These are phyloP conservation scores for Rutstroemia sp. DNA, from an alignment of 2,329 filamentous ascomycete species.

Conservation along the genomic window DNA sequence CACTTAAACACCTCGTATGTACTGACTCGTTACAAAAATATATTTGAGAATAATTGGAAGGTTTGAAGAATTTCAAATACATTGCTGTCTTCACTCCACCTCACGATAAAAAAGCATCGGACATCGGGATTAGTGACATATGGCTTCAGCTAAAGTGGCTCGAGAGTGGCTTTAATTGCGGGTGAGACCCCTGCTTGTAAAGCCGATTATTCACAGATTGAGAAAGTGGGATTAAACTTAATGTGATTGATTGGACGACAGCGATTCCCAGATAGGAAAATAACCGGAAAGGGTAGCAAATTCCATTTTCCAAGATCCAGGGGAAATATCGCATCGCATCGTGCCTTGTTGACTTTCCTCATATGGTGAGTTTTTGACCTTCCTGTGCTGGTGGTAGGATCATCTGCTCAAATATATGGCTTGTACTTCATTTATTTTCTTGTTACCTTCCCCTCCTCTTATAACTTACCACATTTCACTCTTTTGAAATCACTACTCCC, in stretches of 20 bases:
- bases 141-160: background rate
- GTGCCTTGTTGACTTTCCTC: background rate
- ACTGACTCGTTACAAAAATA: background rate
- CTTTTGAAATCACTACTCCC: no score
- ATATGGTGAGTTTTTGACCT: no score
- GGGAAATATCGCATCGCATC: background rate
- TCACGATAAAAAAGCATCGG: background rate
- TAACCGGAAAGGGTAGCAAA: background rate
- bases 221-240: background rate
- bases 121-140: background rate
- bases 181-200: background rate
- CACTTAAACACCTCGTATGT: no score
- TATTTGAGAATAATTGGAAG: background rate
- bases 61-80: conserved; percentile 2
- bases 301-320: no score
- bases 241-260: background rate
- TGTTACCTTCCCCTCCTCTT: background rate
- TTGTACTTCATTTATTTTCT: no score
- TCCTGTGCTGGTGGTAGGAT: no score
- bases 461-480: no score
- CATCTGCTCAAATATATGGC: no score
- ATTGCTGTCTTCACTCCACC: background rate
- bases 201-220: background rate
- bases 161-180: background rate
- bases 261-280: background rate